Percentiles rank a stretch among this genome's conserved stretches.
Conservation (phyloP, 345 rosid genomes). For the Orychophragmus violaceus region DNA sequence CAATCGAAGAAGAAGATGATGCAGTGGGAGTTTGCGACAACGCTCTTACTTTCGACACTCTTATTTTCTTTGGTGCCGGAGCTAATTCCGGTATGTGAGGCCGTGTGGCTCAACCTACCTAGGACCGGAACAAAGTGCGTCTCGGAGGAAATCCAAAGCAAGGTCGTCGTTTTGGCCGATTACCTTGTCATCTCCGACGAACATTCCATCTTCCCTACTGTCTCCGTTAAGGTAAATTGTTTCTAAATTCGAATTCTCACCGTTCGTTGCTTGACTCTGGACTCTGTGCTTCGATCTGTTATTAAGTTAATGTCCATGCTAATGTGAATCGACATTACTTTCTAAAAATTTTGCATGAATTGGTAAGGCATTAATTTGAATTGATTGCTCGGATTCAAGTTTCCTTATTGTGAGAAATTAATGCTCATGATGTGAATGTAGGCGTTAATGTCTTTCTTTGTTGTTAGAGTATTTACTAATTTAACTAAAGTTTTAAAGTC, state of each 20-base stretch:
- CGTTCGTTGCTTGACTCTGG: not conserved
- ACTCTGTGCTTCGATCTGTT: constrained; percentile 1
- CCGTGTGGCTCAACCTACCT: constrained; percentile 73
- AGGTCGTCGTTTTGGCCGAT: constrained; percentile 77
- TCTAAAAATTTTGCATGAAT: not conserved
- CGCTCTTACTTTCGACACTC: constrained; percentile 13
- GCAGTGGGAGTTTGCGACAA: not conserved
- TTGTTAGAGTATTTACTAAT: too few relatives aligned
- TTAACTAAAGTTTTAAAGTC: too few relatives aligned
- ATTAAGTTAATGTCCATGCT: not conserved
- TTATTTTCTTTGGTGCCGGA: not conserved
- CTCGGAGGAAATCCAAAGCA: constrained; percentile 81
- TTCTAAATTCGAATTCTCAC: not conserved
- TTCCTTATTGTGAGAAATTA: not conserved
- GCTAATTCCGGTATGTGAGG: constrained; percentile 33
- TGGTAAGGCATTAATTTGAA: not conserved
- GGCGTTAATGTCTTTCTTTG: not conserved
- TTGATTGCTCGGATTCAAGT: not conserved
- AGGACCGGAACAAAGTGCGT: constrained; percentile 72
- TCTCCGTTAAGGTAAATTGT: constrained; percentile 60
- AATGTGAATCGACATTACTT: not conserved
- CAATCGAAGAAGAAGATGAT: constrained; percentile 11
- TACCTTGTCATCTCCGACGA: constrained; percentile 66
- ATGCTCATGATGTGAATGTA: not conserved
- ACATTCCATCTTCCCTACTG: constrained; percentile 42